Evolutionary conservation across 2,329 filamentous ascomycete species (phyloP), one percentile per base, ranked within the genome.

Genomic region (Microdochium paspali): DNA sequence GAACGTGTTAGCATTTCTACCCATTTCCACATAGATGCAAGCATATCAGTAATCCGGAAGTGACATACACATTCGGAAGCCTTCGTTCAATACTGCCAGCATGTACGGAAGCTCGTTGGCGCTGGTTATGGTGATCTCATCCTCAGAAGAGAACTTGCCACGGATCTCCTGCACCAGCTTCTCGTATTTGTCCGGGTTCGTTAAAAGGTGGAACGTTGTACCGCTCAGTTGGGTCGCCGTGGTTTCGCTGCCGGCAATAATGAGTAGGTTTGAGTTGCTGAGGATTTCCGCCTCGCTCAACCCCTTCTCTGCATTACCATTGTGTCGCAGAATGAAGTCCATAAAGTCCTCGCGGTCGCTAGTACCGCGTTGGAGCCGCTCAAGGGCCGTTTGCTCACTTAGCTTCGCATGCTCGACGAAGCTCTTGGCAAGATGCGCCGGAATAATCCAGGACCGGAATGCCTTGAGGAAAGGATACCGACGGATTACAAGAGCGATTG

Each of bases 171-270:
- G 50, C 1, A 55, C 58, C 10, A 75, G 56, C 30, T 59, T 65
- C 1, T 57, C 51, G 40, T 70, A 50, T 0, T 60, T 57, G 4
- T 58, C 50, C 0, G 61, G 65, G 47, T 71, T 59, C 3, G 58
- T 61, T 2, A 71, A 55, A 9, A 76, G 58, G 4, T 69, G 56
- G 49, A 64, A 76, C 0, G 60, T 53, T 50, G 61, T 54, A 52
- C 70, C 56, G 51, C 63, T 58, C 15, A 76, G 60, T 2, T 70
- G 58, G 0, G 71, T 74, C 0, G 73, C 70, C 1, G 72, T 75
- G 4, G 74, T 78, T 53, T 77, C 74, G 3, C 69, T 71, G 4
- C 74, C 73, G 5, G 71, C 73, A 13, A 71, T 58, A 25, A 76
- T 61, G 3, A 69, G 54, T 10, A 63, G 52, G n/a, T 46, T 53